Base-by-base conservation (phyloP, 2,329 filamentous ascomycete genomes). In the Hypoxylon sp. region DNA sequence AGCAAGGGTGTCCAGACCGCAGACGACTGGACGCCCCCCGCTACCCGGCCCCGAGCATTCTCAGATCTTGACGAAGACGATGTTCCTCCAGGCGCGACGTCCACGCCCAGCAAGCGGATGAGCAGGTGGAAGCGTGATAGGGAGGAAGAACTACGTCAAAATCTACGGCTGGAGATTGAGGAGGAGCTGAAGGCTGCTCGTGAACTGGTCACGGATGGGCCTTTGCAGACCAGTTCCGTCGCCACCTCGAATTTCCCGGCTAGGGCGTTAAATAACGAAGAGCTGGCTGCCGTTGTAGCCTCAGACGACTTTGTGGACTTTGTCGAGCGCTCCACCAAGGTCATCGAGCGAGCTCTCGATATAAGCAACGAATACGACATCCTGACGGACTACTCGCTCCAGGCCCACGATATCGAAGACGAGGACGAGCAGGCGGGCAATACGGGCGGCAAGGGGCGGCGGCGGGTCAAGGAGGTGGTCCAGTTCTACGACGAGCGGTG, bases 271-370 rank as follows among this genome's bases (percentile, higher is more conserved):
- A 92, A 88, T 2, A 80, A 84, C 13, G 95, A 98, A 68, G 96
- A 99, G 73, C 80, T 97, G 33, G 87, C 90, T 65, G 95, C 94
- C 4, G 92, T 98, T 21, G 95, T 92, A 20, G 90, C 90, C 51
- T 97, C 94, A 0, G 88, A 94, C 24, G 95, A 98, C 47, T 99
- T 99, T 72, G 83, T 95, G 59, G 92, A 96, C 67, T 99, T 99
- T 71, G 87, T 99, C 24, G 95, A 99, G 70, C 86, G 92, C 67
- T 97, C 94, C 18, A 96, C 92, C 54, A 99, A 98, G 76, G 93
- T 99, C 45, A 94, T 99, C 67, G 95, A 99, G 78, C 87, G 95
- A 69, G 94, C 95, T 4, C 79, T 99, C 63, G 95, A 98, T 70
- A 89, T 72, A 40, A 67, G 67, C 29, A 70, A 97, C 71, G 92